Conservation (phyloP, 805 yeast genomes). For the Torulaspora indica region DNA sequence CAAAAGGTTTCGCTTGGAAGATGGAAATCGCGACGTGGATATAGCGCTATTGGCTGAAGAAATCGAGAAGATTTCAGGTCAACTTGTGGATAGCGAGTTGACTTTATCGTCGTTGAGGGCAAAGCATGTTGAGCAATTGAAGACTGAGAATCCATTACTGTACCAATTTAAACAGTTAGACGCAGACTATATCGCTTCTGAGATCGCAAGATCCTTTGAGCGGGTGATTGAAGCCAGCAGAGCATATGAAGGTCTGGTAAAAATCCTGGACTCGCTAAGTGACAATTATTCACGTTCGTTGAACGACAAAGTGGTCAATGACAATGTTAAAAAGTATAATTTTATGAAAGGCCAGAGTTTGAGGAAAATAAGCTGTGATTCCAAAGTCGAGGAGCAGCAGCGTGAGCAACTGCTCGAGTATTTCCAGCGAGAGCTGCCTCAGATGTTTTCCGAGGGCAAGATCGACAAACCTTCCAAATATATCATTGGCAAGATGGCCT, state of each 20-base stretch:
- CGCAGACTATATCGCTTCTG: constrained; percentile 11
- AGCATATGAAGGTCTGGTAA: constrained; percentile 23
- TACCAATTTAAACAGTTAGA: constrained; percentile 23
- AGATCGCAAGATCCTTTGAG: constrained; percentile 13
- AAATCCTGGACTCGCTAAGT: constrained; percentile 46
- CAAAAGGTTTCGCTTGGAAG: constrained; percentile 16
- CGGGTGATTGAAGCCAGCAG: constrained; percentile 21
- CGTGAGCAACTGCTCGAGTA: constrained; percentile 25
- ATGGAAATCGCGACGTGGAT: constrained; percentile 2
- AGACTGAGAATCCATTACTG: constrained; percentile 23
- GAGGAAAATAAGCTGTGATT: constrained; percentile 21
- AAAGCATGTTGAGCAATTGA: constrained; percentile 19
- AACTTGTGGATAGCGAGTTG: constrained; percentile 18
- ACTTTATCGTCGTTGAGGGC: constrained; percentile 22
- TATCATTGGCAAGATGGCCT: constrained; percentile 26
- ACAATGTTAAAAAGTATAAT: constrained; percentile 53
- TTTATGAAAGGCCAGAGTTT: constrained; percentile 27
- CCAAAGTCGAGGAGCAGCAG: constrained; percentile 23
- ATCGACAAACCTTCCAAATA: constrained; percentile 26
- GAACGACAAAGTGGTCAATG: constrained; percentile 83
- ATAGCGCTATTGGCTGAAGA: constrained; percentile 11
- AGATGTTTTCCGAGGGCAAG: constrained; percentile 20
- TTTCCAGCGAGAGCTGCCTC: constrained; percentile 29
- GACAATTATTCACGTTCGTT: constrained; percentile 72
- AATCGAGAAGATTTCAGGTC: constrained; percentile 8